Conservation (phyloP, 2,329 filamentous ascomycete species). For the Fusarium nisikadoi region DNA sequence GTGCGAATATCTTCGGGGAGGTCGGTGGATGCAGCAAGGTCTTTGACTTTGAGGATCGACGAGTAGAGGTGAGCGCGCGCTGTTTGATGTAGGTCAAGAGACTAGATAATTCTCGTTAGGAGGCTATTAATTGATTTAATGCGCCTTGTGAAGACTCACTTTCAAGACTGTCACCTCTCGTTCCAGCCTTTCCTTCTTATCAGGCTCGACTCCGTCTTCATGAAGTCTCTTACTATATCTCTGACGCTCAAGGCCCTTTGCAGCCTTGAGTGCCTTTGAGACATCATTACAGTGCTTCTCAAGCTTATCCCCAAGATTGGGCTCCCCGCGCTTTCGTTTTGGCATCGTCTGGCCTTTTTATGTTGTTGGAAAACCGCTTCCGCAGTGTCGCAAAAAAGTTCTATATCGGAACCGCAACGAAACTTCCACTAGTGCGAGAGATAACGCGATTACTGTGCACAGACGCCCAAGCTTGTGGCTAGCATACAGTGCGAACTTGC, state of each 20-base stretch:
- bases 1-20: conserved; percentile 61
- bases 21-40: conserved; percentile 61
- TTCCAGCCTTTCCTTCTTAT: conserved; percentile 69
- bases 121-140: neutral
- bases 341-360: conserved; percentile 55
- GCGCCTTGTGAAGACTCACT: conserved; percentile 46
- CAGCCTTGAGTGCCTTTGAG: conserved; percentile 74
- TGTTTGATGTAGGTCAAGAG: conserved; percentile 67
- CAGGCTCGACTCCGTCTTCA: conserved; percentile 57
- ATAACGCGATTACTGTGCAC: neutral
- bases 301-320: conserved; percentile 61
- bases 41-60: conserved; percentile 64
- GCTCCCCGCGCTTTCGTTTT: conserved; percentile 67
- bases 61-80: conserved; percentile 67
- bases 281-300: conserved; percentile 68
- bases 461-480: fast-evolving
- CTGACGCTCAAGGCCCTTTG: conserved; percentile 82
- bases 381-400: conserved; percentile 36
- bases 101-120: conserved; percentile 49
- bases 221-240: conserved; percentile 72
- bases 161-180: conserved; percentile 68
- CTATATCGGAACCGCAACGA: conserved; percentile 35
- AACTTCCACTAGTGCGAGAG: conserved; percentile 65
- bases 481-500: conserved; percentile 17
- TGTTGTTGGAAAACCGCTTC: conserved; percentile 22